Evolutionary conservation across 2,329 filamentous ascomycete genomes (phyloP).

Genomic region (Alternaria hordeiaustralica): DNA sequence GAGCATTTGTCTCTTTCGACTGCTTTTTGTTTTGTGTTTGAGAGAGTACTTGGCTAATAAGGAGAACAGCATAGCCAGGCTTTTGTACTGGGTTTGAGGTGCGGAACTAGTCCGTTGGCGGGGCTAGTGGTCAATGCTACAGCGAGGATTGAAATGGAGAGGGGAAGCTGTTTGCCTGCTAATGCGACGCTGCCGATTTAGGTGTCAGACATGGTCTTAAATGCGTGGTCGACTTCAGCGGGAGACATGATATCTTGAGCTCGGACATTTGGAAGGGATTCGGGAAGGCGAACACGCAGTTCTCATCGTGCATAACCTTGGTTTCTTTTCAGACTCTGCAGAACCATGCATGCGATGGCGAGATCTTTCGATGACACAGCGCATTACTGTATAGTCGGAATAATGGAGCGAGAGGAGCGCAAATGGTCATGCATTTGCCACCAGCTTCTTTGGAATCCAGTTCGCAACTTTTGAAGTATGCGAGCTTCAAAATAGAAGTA

Average conservation of each 20-base stretch:
- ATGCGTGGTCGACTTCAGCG: too few species aligned
- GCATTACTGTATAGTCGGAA: not conserved
- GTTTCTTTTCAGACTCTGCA: not conserved
- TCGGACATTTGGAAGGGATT: not conserved
- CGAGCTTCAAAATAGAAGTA: not conserved
- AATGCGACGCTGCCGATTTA: conserved; percentile 25
- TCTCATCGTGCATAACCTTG: not conserved
- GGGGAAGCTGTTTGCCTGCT: conserved; percentile 25
- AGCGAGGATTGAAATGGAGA: conserved; percentile 22
- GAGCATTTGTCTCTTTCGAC: not conserved
- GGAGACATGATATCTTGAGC: accelerated
- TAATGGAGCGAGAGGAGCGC: not conserved
- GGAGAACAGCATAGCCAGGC: conserved; percentile 12
- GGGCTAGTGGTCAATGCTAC: conserved; percentile 28
- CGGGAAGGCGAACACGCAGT: not conserved
- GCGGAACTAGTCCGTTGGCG: conserved; percentile 26
- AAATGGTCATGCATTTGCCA: not conserved
- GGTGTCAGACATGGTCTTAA: too few species aligned
- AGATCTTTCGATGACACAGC: not conserved
- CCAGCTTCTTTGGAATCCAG: not conserved
- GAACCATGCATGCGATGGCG: not conserved
- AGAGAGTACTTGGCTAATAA: not conserved
- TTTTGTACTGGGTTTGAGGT: conserved; percentile 29
- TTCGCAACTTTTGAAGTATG: not conserved
- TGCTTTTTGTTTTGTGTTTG: not conserved